These are phyloP conservation scores for Lachnellula occidentalis DNA, from an alignment of 2,329 filamentous ascomycete genomes.

Conservation along the genomic window DNA sequence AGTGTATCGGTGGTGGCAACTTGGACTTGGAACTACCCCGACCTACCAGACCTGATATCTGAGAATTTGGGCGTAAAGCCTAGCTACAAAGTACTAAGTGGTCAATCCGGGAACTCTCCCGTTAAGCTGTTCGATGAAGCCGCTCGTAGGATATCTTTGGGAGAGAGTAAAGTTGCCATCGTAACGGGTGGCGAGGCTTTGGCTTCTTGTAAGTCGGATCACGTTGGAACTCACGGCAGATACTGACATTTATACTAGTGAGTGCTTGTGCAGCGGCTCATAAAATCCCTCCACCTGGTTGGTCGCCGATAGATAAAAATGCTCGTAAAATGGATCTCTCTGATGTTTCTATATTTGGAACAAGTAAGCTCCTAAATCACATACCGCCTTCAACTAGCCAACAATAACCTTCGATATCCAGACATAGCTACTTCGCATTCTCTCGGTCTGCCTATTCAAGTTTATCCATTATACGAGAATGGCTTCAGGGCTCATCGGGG, in stretches of 20 bases:
- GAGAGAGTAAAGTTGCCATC: conserved; percentile 51
- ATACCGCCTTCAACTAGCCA: neutral
- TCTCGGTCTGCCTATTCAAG: conserved; percentile 58
- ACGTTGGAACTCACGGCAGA: neutral
- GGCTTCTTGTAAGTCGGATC: conserved; percentile 43
- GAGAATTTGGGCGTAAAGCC: conserved; percentile 43
- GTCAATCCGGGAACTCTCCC: conserved; percentile 60
- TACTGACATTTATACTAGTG: conserved; percentile 37
- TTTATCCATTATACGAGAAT: conserved; percentile 65
- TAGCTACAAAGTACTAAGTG: conserved; percentile 44
- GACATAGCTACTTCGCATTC: conserved; percentile 51
- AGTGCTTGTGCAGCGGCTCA: conserved; percentile 46
- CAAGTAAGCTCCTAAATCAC: conserved; percentile 31
- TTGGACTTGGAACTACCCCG: conserved; percentile 62
- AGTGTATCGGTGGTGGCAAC: conserved; percentile 54
- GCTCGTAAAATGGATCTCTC: conserved; percentile 45
- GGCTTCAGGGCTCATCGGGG: conserved; percentile 50
- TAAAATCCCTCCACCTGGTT: conserved; percentile 53
- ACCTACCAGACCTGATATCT: conserved; percentile 50
- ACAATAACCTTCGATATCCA: conserved; percentile 25
- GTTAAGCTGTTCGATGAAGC: conserved; percentile 59
- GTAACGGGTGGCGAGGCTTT: conserved; percentile 61
- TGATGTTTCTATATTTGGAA: conserved; percentile 40
- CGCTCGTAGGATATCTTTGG: conserved; percentile 48
- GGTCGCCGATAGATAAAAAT: conserved; percentile 45